These are phyloP conservation scores for Lachnellula subtilissima DNA, from an alignment of 2,329 filamentous ascomycete species.

Conservation along the genomic window DNA sequence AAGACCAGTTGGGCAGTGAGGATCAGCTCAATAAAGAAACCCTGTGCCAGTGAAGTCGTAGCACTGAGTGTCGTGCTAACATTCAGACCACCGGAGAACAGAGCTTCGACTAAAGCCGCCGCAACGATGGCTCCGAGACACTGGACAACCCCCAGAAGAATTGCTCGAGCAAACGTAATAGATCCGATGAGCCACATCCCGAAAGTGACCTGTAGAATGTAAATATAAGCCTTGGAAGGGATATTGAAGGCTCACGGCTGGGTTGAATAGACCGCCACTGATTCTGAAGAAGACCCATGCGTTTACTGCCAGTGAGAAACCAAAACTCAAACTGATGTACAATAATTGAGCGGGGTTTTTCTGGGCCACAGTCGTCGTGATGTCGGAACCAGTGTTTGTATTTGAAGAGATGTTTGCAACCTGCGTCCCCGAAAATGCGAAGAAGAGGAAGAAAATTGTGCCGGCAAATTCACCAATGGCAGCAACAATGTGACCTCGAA, in stretches of 20 bases:
- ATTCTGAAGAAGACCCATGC: slow-evolving; percentile 51
- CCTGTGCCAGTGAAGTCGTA: slow-evolving; percentile 39
- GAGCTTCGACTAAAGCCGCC: slow-evolving; percentile 37
- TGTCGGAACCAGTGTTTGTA: slow-evolving; percentile 27
- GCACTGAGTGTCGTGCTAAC: slow-evolving; percentile 39
- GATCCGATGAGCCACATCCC: slow-evolving; percentile 35
- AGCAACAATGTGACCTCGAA: slow-evolving; percentile 42
- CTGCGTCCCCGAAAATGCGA: slow-evolving; percentile 29
- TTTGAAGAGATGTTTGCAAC: slow-evolving; percentile 27
- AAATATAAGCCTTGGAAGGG: no score
- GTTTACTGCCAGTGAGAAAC: slow-evolving; percentile 40
- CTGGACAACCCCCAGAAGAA: slow-evolving; percentile 32
- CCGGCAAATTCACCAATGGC: slow-evolving; percentile 47
- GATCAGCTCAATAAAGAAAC: slow-evolving; percentile 47
- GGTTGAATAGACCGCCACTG: slow-evolving; percentile 48
- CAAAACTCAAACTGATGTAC: slow-evolving; percentile 28
- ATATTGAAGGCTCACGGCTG: slow-evolving; percentile 33
- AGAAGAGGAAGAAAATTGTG: slow-evolving; percentile 37
- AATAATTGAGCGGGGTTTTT: slow-evolving; percentile 19
- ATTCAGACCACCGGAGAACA: slow-evolving; percentile 42
- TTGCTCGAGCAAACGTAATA: slow-evolving; percentile 30
- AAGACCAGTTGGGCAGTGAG: slow-evolving; percentile 45
- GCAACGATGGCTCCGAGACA: slow-evolving; percentile 34
- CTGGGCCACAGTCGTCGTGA: slow-evolving; percentile 11
- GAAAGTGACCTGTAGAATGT: slow-evolving; percentile 30